A percentile compares a stretch with the other conserved stretches of the same genome.
Evolutionary conservation across 140 eudicot species (phyloP).

Genomic region (Cichorium intybus): DNA sequence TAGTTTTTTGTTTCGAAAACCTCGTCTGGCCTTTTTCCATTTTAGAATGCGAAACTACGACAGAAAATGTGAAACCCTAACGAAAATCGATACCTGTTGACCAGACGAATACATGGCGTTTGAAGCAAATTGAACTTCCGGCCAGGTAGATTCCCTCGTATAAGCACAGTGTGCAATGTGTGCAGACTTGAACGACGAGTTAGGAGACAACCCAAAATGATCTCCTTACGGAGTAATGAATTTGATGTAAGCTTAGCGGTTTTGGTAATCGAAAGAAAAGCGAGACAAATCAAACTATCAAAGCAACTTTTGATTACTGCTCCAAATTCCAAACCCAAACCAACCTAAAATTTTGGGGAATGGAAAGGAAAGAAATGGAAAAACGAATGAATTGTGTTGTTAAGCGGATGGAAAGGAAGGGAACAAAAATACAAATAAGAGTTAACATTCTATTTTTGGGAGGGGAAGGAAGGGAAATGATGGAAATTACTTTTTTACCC

Average conservation of each 20-base stretch:
- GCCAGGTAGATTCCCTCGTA: not conserved
- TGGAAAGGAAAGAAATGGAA: no score
- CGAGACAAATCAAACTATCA: no score
- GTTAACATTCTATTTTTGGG: no score
- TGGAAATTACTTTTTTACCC: no score
- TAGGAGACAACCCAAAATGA: not conserved
- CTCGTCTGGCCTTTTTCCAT: not conserved
- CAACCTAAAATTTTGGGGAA: not conserved
- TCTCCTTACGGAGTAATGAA: not conserved
- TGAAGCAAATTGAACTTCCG: slow-evolving; percentile 1
- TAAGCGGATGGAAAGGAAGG: no score
- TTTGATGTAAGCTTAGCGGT: not conserved
- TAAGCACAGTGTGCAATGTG: not conserved
- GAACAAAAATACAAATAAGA: no score
- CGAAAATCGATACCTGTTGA: slow-evolving; percentile 26
- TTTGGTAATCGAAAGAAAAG: not conserved
- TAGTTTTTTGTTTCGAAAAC: no score
- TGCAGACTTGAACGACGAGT: not conserved
- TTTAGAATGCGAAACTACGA: not conserved
- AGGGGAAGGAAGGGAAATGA: no score
- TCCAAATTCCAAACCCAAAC: not conserved
- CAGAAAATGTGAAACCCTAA: slow-evolving; percentile 23
- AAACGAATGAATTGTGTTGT: no score
- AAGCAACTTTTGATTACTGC: not conserved
- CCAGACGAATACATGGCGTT: slow-evolving; percentile 22